phyloP scores from a whole-genome alignment of 2,329 filamentous ascomycete species.

The Colletotrichum caudatum region DNA sequence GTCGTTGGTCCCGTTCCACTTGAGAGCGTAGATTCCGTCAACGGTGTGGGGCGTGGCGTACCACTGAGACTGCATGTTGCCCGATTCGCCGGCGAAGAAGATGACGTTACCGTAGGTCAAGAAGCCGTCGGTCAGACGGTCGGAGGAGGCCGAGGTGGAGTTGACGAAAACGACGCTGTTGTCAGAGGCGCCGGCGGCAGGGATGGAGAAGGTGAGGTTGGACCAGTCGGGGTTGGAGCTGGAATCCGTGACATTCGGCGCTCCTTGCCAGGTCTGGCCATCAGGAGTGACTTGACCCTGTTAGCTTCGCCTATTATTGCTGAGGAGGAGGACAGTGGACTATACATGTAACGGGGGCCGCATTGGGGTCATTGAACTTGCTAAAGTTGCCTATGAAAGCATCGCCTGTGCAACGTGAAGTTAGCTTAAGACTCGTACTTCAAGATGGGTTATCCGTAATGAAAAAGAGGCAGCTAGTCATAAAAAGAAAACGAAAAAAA shows the following conservation, averaged over 20 bases:
- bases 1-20: constrained; percentile 45
- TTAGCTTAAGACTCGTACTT: neutral
- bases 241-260: constrained; percentile 41
- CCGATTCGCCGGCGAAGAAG: constrained; percentile 27
- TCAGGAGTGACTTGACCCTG: constrained; percentile 34
- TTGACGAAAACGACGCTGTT: constrained; percentile 44
- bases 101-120: constrained; percentile 46
- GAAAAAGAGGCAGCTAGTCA: neutral
- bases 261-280: constrained; percentile 41
- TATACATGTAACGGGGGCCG: constrained; percentile 34
- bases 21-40: constrained; percentile 43
- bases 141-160: constrained; percentile 16
- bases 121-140: constrained; percentile 44
- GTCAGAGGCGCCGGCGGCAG: constrained; percentile 39
- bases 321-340: neutral
- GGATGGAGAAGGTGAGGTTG: constrained; percentile 46
- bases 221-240: constrained; percentile 42
- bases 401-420: constrained; percentile 7
- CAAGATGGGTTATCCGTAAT: neutral
- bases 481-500: no score
- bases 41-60: constrained; percentile 43
- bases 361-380: constrained; percentile 31
- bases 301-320: neutral
- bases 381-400: constrained; percentile 28
- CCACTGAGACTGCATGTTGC: constrained; percentile 44